A percentile compares a stretch with the other conserved stretches of the same genome.
Conservation (phyloP, 73 alveolate genomes). For the Paraurostyla sp. region DNA sequence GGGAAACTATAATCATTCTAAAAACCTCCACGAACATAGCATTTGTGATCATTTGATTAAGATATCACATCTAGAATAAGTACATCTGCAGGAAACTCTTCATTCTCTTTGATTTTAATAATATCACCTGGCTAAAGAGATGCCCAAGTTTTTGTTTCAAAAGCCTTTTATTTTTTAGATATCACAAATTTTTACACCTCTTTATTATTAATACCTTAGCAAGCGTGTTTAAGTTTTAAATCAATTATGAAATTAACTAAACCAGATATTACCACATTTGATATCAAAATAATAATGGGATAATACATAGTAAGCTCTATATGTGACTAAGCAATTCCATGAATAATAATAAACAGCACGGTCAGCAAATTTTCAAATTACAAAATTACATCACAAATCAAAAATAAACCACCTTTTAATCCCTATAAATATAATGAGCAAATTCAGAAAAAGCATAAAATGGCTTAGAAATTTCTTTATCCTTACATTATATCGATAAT, state of each 20-base stretch:
- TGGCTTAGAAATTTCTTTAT: not conserved
- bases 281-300: conserved; percentile 14
- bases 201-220: conserved; percentile 41
- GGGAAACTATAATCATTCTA: conserved; percentile 31
- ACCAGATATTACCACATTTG: not conserved
- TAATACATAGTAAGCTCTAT: not conserved
- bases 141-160: conserved; percentile 65
- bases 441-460: not conserved
- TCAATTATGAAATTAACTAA: not conserved
- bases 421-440: not conserved
- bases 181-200: conserved; percentile 3
- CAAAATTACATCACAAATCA: not conserved
- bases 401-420: not conserved
- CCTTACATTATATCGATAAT: conserved; percentile 31
- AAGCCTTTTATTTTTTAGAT: not conserved
- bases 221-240: conserved; percentile 7
- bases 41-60: conserved; percentile 29
- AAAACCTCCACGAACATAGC: conserved; percentile 62
- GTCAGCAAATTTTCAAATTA: conserved; percentile 19
- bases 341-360: not conserved
- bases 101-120: conserved; percentile 78
- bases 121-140: conserved; percentile 82
- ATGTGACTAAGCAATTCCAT: not conserved
- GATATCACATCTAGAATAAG: conserved; percentile 66
- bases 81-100: conserved; percentile 83